These are phyloP conservation scores for Dioscorea alata DNA, from an alignment of 106 monocot genomes.

Conservation along the genomic window DNA sequence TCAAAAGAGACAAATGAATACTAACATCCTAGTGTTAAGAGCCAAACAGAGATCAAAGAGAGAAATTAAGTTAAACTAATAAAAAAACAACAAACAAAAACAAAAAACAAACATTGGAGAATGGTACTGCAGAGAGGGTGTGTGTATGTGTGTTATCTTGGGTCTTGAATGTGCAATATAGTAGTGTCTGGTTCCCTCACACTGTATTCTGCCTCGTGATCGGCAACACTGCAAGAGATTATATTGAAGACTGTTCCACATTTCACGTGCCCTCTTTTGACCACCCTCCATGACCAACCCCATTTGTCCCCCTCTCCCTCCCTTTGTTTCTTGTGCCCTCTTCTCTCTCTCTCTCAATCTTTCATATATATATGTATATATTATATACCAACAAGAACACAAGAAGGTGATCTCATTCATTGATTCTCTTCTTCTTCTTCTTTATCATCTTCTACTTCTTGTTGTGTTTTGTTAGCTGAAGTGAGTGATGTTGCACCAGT, in stretches of 20 bases:
- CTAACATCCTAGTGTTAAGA: no score
- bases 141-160: no score
- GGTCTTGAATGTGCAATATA: no score
- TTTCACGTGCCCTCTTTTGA: constrained; percentile 27
- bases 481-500: constrained; percentile 9
- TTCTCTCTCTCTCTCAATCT: not conserved
- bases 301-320: constrained; percentile 14
- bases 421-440: not conserved
- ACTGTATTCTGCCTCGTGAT: constrained; percentile 11
- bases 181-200: not conserved
- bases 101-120: no score
- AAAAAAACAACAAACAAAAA: no score
- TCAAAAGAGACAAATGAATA: no score
- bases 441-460: not conserved
- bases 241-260: constrained; percentile 15
- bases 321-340: constrained; percentile 20
- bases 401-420: not conserved
- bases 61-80: no score
- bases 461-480: not conserved
- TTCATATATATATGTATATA: not conserved
- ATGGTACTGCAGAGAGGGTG: no score
- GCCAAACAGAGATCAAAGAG: no score
- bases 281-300: constrained; percentile 11
- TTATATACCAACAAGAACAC: not conserved
- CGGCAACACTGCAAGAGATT: constrained; percentile 5